Evolutionary conservation across 768 basidiomycete species (phyloP).

Genomic region (Termitomyces sp.): DNA sequence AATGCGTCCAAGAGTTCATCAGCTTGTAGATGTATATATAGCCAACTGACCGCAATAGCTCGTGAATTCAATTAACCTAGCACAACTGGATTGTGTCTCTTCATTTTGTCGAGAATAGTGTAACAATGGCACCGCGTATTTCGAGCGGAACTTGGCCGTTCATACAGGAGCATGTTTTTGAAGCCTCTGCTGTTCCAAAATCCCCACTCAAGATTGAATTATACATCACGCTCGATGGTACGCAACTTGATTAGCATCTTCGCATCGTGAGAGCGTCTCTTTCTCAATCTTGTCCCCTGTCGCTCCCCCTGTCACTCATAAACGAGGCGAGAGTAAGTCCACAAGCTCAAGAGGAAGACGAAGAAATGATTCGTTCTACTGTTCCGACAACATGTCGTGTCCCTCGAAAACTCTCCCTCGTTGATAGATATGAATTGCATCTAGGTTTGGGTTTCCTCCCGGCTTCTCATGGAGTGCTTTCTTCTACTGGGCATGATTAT

Average conservation of each 20-base stretch:
- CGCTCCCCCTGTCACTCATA: constrained; percentile 40
- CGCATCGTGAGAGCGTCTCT: constrained; percentile 33
- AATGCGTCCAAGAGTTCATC: neutral
- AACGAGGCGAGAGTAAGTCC: constrained; percentile 49
- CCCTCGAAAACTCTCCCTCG: constrained; percentile 63
- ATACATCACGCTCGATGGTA: constrained; percentile 73
- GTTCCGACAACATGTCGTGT: constrained; percentile 40
- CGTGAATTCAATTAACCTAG: constrained; percentile 81
- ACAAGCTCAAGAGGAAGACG: constrained; percentile 24
- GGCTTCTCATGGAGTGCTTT: constrained; percentile 18
- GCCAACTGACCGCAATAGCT: constrained; percentile 73
- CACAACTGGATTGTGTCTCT: constrained; percentile 71
- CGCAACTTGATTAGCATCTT: constrained; percentile 57
- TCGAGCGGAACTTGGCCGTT: constrained; percentile 75
- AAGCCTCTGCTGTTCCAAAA: constrained; percentile 30
- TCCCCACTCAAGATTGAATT: constrained; percentile 79
- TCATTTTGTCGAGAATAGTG: constrained; percentile 52
- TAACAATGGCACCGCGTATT: constrained; percentile 60
- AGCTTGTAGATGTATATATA: constrained; percentile 58
- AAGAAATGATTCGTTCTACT: constrained; percentile 34
- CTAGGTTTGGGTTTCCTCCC: constrained; percentile 29
- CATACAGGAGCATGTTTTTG: constrained; percentile 61
- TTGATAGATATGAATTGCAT: constrained; percentile 53
- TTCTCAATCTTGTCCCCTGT: constrained; percentile 31
- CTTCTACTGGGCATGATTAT: constrained; percentile 23